A percentile compares a stretch with the other conserved stretches of the same genome.
phyloP scores from a whole-genome alignment of 306 rosid genomes.

The Cucurbita ficifolia region DNA sequence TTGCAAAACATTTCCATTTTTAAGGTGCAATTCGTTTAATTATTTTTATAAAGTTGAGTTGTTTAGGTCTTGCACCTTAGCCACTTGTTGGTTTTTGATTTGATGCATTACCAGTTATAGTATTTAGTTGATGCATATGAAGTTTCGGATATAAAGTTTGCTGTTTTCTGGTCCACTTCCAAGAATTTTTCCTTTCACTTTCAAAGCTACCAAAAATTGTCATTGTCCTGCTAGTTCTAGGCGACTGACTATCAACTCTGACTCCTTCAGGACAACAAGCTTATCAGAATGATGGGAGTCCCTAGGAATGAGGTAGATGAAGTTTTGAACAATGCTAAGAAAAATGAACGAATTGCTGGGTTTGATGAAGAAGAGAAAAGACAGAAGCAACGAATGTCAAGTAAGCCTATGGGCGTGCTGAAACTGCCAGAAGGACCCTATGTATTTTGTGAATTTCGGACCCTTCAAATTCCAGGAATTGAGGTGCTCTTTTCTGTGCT shows the following conservation, averaged over 20 bases:
- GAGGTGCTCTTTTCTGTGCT: conserved; percentile 31
- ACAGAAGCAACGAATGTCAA: conserved; percentile 52
- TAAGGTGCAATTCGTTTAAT: conserved; percentile 30
- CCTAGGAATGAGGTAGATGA: conserved; percentile 60
- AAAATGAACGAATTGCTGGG: conserved; percentile 72
- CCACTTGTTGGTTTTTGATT: neutral
- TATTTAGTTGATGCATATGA: neutral
- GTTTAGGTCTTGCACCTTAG: neutral
- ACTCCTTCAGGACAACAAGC: conserved; percentile 39
- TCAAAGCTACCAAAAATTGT: neutral
- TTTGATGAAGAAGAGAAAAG: conserved; percentile 84
- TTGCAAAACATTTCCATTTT: conserved; percentile 45
- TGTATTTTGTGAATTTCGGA: conserved; percentile 60
- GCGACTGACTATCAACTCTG: conserved; percentile 2
- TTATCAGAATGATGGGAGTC: conserved; percentile 91
- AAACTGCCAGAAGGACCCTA: conserved; percentile 85
- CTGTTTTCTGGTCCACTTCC: too few species aligned
- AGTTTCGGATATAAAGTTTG: neutral
- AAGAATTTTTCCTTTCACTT: too few species aligned
- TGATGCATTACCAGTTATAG: neutral
- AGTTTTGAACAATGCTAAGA: conserved; percentile 49
- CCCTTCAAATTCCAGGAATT: conserved; percentile 76
- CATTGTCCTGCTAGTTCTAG: neutral
- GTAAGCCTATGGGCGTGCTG: conserved; percentile 27
- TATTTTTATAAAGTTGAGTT: neutral